Evolutionary conservation across 2,329 filamentous ascomycete genomes (phyloP), one percentile per base, ranked within the genome.

Genomic region (Botrytis aclada): DNA sequence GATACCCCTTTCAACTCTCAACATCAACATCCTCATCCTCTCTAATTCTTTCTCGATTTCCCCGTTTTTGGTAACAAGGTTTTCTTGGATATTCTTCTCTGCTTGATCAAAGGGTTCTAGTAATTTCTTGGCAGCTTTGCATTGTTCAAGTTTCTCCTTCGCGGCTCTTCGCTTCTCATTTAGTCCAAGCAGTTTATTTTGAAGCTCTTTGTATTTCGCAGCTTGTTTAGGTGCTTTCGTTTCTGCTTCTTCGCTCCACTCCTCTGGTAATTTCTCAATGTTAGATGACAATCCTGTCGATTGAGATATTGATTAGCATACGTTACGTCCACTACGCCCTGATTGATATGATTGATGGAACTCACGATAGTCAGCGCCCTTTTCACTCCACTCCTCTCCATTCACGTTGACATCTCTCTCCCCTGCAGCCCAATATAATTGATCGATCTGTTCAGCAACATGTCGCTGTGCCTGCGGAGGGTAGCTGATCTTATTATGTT

Each of bases 381-480:
- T 78, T 69, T 82, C 81, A 62, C 80, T 82, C 54, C 83, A 83
- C 56, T 85, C 84, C 7, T 82, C 82, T 22, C 83, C 82, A 9
- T 81, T 81, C 0, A 72, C 77, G 3, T 76, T 74, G 1, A 79
- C 79, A 0, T 76, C 79, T 29, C 80, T 79, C 61, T 84, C 83
- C 9, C 83, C 85, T 1, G 83, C 82, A 60, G 84, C 82, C 81
- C 86, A 86, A 80, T 93, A 93, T 62, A 92, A 82, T 65, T 82
- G 82, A 81, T 92, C 90, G 60, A 94, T 89, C 82, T 94, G 91
- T 83, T 93, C 90, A 2, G 91, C 90, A 29, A 93, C 87, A 77
- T 92, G 90, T 51, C 91, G 87, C 69, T 87, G 88, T n/a, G 91
- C 90, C 77, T 92, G 89, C 0, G 90, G 87, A 25, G 89, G 86